Conservation (phyloP, 768 basidiomycete genomes). For the Tylopilus rubrobrunneus region DNA sequence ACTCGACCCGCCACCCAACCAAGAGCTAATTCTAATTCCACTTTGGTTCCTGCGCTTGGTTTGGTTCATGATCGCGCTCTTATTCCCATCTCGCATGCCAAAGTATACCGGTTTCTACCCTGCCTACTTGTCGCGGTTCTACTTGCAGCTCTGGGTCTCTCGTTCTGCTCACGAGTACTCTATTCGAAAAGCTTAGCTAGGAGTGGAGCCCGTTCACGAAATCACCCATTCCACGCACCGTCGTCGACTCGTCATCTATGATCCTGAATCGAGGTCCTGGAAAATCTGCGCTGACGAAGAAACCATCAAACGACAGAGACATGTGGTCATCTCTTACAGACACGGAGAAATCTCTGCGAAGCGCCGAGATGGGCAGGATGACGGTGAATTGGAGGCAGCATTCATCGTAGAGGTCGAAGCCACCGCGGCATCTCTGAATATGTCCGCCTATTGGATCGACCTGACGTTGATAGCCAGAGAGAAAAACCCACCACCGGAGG, state of each 20-base stretch:
- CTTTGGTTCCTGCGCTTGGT: too few relatives aligned
- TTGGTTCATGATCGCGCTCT: constrained; percentile 13
- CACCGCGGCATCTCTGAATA: too few relatives aligned
- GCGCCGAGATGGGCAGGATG: background rate
- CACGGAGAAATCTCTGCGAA: too few relatives aligned
- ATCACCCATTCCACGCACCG: too few relatives aligned
- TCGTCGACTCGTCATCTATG: too few relatives aligned
- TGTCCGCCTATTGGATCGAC: too few relatives aligned
- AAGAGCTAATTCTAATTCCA: background rate
- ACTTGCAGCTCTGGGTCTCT: constrained; percentile 23
- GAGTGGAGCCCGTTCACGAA: background rate
- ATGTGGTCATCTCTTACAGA: too few relatives aligned
- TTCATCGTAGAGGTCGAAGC: constrained; percentile 1
- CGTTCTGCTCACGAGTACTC: constrained; percentile 21
- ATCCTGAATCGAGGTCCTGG: constrained; percentile 1
- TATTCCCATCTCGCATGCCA: background rate
- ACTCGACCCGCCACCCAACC: too few relatives aligned
- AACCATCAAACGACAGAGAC: constrained; percentile 3
- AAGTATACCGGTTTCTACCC: constrained; percentile 6
- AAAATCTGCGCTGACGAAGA: background rate
- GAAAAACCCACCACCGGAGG: too few relatives aligned
- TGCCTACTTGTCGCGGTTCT: constrained; percentile 16
- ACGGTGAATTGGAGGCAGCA: background rate
- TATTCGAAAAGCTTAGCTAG: constrained; percentile 6
- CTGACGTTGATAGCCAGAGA: too few relatives aligned